Evolutionary conservation across 495 filamentous ascomycete genomes (phyloP).

Genomic region (Geoglossum glabrum): DNA sequence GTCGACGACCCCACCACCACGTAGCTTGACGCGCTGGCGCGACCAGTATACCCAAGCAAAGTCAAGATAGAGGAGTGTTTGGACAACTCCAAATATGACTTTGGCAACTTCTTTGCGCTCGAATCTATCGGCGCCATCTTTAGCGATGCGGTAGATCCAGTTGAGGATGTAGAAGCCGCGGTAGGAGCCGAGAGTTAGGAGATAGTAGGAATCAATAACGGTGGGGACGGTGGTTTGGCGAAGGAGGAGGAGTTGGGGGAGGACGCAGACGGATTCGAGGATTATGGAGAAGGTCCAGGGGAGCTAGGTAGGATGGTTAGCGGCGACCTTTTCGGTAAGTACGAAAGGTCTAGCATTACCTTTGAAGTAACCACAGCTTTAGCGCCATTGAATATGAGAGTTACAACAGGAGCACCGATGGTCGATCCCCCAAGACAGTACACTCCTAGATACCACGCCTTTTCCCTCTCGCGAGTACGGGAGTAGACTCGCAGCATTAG

Average conservation of each 20-base stretch:
- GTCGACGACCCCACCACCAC: constrained; percentile 82
- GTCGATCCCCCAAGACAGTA: constrained; percentile 28
- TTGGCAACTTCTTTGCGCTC: constrained; percentile 40
- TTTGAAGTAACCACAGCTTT: not conserved
- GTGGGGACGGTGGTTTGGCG: constrained; percentile 90
- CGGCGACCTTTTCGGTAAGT: not conserved
- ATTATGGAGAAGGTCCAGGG: constrained; percentile 74
- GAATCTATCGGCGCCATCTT: constrained; percentile 28
- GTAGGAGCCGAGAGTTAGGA: constrained; percentile 74
- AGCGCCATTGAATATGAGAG: not conserved
- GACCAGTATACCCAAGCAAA: constrained; percentile 96
- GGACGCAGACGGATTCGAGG: constrained; percentile 73
- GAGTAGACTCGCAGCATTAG: constrained; percentile 76
- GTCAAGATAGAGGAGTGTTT: constrained; percentile 80
- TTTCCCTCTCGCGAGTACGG: constrained; percentile 72
- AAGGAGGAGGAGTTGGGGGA: constrained; percentile 79
- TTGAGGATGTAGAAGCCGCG: constrained; percentile 80
- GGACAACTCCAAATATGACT: constrained; percentile 69
- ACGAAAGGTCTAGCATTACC: not conserved
- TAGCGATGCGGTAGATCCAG: constrained; percentile 54
- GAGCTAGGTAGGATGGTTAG: constrained; percentile 24
- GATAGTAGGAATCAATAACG: constrained; percentile 88
- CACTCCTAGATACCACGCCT: constrained; percentile 68
- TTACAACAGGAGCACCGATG: not conserved
- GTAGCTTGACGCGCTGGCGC: constrained; percentile 81